Percentiles rank a stretch among this genome's conserved stretches.
Conservation (phyloP, 768 basidiomycete genomes). For the Tubosaeta sp. region DNA sequence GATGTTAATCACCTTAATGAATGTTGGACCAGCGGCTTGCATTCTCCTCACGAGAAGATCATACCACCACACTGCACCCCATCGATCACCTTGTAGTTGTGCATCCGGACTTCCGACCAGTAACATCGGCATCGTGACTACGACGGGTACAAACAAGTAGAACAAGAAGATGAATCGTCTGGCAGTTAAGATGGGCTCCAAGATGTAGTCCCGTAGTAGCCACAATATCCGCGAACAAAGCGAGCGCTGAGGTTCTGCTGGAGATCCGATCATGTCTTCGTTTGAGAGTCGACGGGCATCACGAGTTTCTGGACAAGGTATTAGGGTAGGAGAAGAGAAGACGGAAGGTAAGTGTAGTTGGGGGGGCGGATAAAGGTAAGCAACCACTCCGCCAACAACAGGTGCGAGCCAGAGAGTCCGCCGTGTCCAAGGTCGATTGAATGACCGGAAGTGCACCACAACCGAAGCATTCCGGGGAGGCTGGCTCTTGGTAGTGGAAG, state of each 20-base stretch:
- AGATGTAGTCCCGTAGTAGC: slow-evolving; percentile 55
- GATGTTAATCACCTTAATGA: slow-evolving; percentile 71
- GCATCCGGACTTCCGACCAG: slow-evolving; percentile 57
- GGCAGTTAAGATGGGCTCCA: slow-evolving; percentile 84
- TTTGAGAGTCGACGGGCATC: slow-evolving; percentile 15
- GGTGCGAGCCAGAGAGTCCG: slow-evolving; percentile 51
- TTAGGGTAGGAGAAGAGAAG: slow-evolving; percentile 47
- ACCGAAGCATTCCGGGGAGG: slow-evolving; percentile 10
- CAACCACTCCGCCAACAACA: slow-evolving; percentile 47
- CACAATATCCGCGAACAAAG: slow-evolving; percentile 40
- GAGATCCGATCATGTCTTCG: slow-evolving; percentile 53
- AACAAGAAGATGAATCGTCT: slow-evolving; percentile 81
- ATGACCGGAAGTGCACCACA: slow-evolving; percentile 14
- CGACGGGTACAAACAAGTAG: slow-evolving; percentile 81
- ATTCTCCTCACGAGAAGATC: slow-evolving; percentile 81
- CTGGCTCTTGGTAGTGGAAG: slow-evolving; percentile 1
- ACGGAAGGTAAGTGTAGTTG: slow-evolving; percentile 42
- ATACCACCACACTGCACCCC: slow-evolving; percentile 99
- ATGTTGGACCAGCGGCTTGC: slow-evolving; percentile 94
- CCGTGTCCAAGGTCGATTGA: slow-evolving; percentile 27
- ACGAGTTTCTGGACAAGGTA: slow-evolving; percentile 35
- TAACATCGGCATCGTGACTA: slow-evolving; percentile 80
- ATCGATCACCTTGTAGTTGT: slow-evolving; percentile 65
- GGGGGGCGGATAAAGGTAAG: slow-evolving; percentile 45
- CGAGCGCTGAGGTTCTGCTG: slow-evolving; percentile 55